Conservation (phyloP, 192 early-diverging fungal genomes). For the Chytriomyces hyalinus region DNA sequence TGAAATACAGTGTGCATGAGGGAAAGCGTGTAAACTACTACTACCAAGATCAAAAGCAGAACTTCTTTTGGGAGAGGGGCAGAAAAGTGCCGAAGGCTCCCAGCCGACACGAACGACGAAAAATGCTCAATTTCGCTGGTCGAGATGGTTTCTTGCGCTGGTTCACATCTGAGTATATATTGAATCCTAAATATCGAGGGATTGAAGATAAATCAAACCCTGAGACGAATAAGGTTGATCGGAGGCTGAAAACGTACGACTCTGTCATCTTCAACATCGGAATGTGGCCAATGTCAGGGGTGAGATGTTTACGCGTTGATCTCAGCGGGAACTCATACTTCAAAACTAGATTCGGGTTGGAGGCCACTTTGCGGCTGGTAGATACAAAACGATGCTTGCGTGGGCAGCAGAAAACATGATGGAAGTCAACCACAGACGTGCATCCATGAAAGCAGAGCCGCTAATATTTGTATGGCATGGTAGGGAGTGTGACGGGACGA, state of each 20-base stretch:
- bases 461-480: slow-evolving; percentile 3
- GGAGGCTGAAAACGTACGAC: neutral
- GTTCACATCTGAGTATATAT: slow-evolving; percentile 1
- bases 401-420: neutral
- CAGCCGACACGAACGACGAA: neutral
- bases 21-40: neutral
- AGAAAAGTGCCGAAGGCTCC: neutral
- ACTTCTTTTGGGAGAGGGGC: neutral
- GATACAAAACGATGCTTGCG: slow-evolving; percentile 10
- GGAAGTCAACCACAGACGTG: neutral
- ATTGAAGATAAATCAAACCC: neutral
- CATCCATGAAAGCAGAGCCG: neutral
- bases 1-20: neutral
- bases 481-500: neutral
- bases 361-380: slow-evolving; percentile 17
- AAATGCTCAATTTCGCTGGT: neutral
- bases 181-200: neutral
- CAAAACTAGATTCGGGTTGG: neutral
- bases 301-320: neutral
- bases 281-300: neutral
- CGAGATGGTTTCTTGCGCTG: slow-evolving; percentile 5
- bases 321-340: neutral
- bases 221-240: neutral
- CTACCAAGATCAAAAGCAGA: neutral
- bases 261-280: neutral